Evolutionary conservation across 768 basidiomycete genomes (phyloP), one percentile per base, ranked within the genome.

Genomic region (Hygrocybe punicea): DNA sequence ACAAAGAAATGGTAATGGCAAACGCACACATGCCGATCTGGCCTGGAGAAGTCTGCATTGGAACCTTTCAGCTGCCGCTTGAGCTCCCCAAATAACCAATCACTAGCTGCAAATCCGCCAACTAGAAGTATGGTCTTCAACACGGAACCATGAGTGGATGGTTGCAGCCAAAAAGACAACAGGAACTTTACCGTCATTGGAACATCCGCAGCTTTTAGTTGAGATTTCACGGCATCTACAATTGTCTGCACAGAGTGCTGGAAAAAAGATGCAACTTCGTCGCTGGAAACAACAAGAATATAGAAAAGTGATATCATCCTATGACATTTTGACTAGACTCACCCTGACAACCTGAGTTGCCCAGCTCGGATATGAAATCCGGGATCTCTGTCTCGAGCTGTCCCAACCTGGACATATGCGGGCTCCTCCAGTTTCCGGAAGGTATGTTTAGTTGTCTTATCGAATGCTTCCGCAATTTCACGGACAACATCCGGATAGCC

Each of bases 21-120:
- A 24, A 24, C 81, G 44, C 63, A 83, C 81, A 79, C 63, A 46
- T 78, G 75, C 25, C 67, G 69, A 58, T 82, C 80, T 0, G 80
- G 79, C 21, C 79, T 69, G 47, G 67, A 71, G 36, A 81, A 61
- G 19, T 52, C 63, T 37, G 81, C 63, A 19, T 71, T 68, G 3
- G 70, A 29, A 4, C 64, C 53, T 11, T 71, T 67, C 6, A 82
- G 71, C 10, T 73, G 61, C 33, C 57, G 60, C 51, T 76, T 73
- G n/a, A 81, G 71, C 46, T 71, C 69, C 2, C 67, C 58, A 58
- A 77, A 82, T n/a, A 84, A 63, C 73, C 75, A 82, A 45, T 77
- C 75, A 56, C 75, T 82, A 1, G 79, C 77, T 8, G 77, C 76
- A 64, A 83, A 83, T 0, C 81, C 81, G 6, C 82, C 81, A 3